phyloP scores from a whole-genome alignment of 2,329 filamentous ascomycete genomes.

The Boeremia lycopersici region DNA sequence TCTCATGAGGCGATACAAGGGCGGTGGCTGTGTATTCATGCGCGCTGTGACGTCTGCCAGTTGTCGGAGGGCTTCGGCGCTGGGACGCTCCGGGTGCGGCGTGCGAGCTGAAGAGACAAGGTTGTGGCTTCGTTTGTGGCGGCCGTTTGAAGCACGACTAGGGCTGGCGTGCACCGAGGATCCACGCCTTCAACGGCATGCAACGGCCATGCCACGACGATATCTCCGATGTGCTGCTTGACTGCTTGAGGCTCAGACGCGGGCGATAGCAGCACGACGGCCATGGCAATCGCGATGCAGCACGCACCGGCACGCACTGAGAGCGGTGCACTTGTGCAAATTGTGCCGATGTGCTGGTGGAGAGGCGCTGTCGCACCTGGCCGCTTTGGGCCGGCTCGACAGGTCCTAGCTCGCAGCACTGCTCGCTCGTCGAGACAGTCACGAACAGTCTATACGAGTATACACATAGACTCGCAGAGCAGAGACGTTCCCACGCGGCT shows the following conservation, averaged over 20 bases:
- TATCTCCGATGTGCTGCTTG: not conserved
- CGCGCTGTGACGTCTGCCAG: conserved; percentile 9
- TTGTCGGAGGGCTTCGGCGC: conserved; percentile 5
- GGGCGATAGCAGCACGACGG: conserved; percentile 6
- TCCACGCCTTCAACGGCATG: not conserved
- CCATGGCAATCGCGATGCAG: conserved; percentile 14
- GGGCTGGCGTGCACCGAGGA: not conserved
- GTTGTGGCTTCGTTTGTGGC: conserved; percentile 16
- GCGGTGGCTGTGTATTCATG: conserved; percentile 13
- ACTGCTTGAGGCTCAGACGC: conserved; percentile 8
- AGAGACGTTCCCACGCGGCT: not conserved
- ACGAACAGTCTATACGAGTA: no score
- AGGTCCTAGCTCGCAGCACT: not conserved
- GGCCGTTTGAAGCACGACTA: conserved; percentile 13
- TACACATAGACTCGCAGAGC: no score
- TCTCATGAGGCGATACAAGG: conserved; percentile 1
- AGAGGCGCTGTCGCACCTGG: conserved; percentile 30
- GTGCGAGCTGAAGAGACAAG: conserved; percentile 11
- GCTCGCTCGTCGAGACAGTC: conserved; percentile 23
- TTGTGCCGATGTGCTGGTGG: conserved; percentile 16
- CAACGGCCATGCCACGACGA: conserved; percentile 2
- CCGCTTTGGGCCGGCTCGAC: conserved; percentile 20
- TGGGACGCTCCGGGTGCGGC: conserved; percentile 8
- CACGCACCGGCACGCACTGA: not conserved
- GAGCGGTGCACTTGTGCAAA: conserved; percentile 19